These are phyloP conservation scores for Kurtzmaniella natalensis DNA, from an alignment of 1,139 yeast species.

Conservation along the genomic window DNA sequence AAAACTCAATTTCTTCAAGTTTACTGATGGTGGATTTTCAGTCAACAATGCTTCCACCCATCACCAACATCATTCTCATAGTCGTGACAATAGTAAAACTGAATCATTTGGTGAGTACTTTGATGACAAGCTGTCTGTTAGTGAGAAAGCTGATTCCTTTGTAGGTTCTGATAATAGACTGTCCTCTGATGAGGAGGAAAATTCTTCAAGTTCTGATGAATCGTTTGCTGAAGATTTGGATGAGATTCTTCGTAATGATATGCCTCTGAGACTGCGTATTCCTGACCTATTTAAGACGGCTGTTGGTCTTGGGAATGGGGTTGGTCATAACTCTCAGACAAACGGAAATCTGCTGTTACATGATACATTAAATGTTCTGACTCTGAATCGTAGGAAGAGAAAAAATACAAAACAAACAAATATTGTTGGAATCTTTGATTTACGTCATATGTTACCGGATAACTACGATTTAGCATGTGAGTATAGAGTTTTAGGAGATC, in stretches of 20 bases:
- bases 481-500: slow-evolving; percentile 64
- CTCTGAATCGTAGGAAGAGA: slow-evolving; percentile 8
- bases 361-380: slow-evolving; percentile 7
- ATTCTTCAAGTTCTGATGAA: slow-evolving; percentile 32
- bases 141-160: slow-evolving; percentile 13
- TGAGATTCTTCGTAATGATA: slow-evolving; percentile 42
- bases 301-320: slow-evolving; percentile 35
- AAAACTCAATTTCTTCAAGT: slow-evolving; percentile 33
- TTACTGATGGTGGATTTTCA: slow-evolving; percentile 37
- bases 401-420: slow-evolving; percentile 30
- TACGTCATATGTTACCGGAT: slow-evolving; percentile 69
- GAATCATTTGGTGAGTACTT: slow-evolving; percentile 9
- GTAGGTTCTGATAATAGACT: slow-evolving; percentile 2
- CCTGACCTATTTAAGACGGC: slow-evolving; percentile 43
- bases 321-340: background rate
- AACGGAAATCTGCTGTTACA: background rate
- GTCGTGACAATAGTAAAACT: slow-evolving; percentile 2
- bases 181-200: slow-evolving; percentile 16
- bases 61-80: slow-evolving; percentile 13
- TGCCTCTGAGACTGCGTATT: slow-evolving; percentile 38
- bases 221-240: slow-evolving; percentile 52
- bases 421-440: slow-evolving; percentile 61
- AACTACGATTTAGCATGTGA: slow-evolving; percentile 73
- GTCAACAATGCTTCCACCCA: slow-evolving; percentile 16
- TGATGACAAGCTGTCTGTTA: slow-evolving; percentile 10